Evolutionary conservation across 371 early-diverging fungal species (phyloP).

Genomic region (Mucor plumbeus): DNA sequence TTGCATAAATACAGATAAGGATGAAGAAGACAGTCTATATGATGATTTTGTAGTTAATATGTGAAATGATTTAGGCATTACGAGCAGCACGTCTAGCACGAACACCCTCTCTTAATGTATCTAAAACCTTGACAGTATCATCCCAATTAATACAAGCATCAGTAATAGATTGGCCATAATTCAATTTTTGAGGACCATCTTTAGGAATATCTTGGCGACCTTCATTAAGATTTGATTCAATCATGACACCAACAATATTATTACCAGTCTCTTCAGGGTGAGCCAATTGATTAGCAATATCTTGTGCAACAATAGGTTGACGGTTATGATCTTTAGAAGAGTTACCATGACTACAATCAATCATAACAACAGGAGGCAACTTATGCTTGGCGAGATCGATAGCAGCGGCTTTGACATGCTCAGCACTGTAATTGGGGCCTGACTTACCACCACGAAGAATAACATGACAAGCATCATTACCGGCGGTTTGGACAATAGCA

Average conservation of each 20-base stretch:
- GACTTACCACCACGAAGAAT: slow-evolving; percentile 87
- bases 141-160: slow-evolving; percentile 85
- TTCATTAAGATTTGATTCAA: slow-evolving; percentile 78
- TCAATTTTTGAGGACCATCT: slow-evolving; percentile 60
- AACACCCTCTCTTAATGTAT: slow-evolving; percentile 68
- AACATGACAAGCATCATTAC: slow-evolving; percentile 76
- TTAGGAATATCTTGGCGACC: slow-evolving; percentile 73
- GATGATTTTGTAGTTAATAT: too few species aligned
- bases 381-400: slow-evolving; percentile 67
- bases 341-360: slow-evolving; percentile 95
- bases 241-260: slow-evolving; percentile 80
- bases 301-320: slow-evolving; percentile 80
- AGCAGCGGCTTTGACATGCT: slow-evolving; percentile 60
- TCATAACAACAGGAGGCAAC: slow-evolving; percentile 73
- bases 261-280: slow-evolving; percentile 49
- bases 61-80: background rate
- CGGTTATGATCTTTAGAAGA: slow-evolving; percentile 74
- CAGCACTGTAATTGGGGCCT: slow-evolving; percentile 87
- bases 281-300: slow-evolving; percentile 56
- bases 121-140: slow-evolving; percentile 67
- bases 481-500: slow-evolving; percentile 88
- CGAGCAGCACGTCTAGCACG: slow-evolving; percentile 59
- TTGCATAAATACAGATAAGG: too few species aligned
- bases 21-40: too few species aligned
- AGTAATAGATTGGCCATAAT: slow-evolving; percentile 77